A percentile compares a stretch with the other conserved stretches of the same genome.
phyloP scores from a whole-genome alignment of 345 rosid genomes.

The Salix brachista region DNA sequence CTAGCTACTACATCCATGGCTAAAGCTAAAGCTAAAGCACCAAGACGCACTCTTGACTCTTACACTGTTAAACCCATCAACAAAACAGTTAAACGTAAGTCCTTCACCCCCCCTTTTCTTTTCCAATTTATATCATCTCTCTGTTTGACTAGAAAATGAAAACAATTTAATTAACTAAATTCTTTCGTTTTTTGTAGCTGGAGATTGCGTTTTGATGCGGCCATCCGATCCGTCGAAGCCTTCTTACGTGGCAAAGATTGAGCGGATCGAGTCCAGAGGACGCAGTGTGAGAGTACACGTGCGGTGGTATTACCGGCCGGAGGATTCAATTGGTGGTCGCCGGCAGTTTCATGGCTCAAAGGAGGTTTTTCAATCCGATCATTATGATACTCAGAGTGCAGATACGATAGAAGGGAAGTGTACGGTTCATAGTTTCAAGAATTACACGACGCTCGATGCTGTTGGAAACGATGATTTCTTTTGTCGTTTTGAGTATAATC shows the following conservation, averaged over 20 bases:
- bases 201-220: constrained; percentile 93
- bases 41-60: constrained; percentile 65
- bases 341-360: constrained; percentile 93
- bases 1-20: constrained; percentile 49
- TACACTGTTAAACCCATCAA: constrained; percentile 69
- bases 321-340: constrained; percentile 95
- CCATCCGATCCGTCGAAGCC: constrained; percentile 75
- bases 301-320: constrained; percentile 97
- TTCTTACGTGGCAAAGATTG: constrained; percentile 86
- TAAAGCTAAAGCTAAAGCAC: constrained; percentile 74
- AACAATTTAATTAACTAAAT: not conserved
- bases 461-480: constrained; percentile 94
- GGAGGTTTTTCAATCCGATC: constrained; percentile 92
- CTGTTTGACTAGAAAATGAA: not conserved
- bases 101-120: not conserved
- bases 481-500: constrained; percentile 94
- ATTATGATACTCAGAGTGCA: constrained; percentile 76
- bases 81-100: constrained; percentile 65
- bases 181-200: constrained; percentile 39
- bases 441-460: constrained; percentile 85
- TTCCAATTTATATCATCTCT: not conserved
- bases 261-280: constrained; percentile 85
- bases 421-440: constrained; percentile 76
- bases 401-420: constrained; percentile 95
- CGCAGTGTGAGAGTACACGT: constrained; percentile 67